These are phyloP conservation scores for Phycomyces blakesleeanus DNA, from an alignment of 192 early-diverging fungal genomes.

Conservation along the genomic window DNA sequence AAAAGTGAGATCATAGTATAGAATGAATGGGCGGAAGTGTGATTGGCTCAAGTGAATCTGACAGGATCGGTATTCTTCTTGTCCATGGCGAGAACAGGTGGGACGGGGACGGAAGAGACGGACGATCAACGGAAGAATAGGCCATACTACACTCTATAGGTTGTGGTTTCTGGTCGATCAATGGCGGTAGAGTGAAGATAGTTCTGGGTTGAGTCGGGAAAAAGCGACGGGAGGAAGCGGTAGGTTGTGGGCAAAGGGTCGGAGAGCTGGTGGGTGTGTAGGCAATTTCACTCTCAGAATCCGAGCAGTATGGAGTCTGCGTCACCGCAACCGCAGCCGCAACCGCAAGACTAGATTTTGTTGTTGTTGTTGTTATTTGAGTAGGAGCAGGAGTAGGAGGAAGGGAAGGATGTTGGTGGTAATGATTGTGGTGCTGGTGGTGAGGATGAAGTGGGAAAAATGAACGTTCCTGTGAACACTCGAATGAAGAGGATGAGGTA, in stretches of 20 bases:
- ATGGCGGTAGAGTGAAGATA: background rate
- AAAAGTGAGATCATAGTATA: background rate
- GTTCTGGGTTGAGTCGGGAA: background rate
- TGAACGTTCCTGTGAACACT: background rate
- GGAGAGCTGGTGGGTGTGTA: background rate
- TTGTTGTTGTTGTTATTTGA: no score
- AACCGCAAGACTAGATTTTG: no score
- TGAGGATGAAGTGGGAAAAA: background rate
- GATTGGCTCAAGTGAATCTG: background rate
- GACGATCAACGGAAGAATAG: background rate
- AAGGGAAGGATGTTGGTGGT: no score
- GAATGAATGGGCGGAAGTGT: background rate
- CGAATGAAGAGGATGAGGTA: conserved; percentile 28
- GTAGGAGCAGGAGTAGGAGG: no score
- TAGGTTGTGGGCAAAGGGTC: background rate
- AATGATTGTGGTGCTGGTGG: no score
- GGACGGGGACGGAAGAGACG: background rate
- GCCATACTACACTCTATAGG: background rate
- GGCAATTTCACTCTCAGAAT: background rate
- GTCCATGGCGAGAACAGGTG: background rate
- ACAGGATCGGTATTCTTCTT: background rate
- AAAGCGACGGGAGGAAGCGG: background rate
- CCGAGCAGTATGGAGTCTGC: background rate
- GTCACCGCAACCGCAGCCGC: background rate
- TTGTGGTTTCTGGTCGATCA: conserved; percentile 2